Evolutionary conservation across 176 grass and related monocot species (phyloP).

Genomic region (Oryza glaberrima): DNA sequence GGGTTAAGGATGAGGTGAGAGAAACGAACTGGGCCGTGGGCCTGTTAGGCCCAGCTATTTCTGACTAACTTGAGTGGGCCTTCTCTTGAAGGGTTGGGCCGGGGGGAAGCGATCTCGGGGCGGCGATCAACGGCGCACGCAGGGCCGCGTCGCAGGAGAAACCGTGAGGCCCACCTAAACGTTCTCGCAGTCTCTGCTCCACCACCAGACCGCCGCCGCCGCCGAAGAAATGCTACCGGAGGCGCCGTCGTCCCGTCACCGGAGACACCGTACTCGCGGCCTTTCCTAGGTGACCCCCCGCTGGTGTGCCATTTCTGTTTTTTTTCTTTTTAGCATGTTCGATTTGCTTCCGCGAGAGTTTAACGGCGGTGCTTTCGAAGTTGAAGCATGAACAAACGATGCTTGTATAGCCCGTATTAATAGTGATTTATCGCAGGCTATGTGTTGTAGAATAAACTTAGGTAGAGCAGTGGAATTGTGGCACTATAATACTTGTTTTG

Average conservation of each 20-base stretch:
- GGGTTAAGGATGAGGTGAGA: background rate
- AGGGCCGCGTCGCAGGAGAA: background rate
- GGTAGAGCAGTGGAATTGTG: background rate
- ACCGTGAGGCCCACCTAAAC: background rate
- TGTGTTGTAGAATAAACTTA: background rate
- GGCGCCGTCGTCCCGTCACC: no score
- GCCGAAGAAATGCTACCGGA: background rate
- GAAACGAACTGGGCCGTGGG: background rate
- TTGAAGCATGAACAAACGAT: background rate
- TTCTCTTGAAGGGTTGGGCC: background rate
- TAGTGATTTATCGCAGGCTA: background rate
- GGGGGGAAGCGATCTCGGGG: background rate
- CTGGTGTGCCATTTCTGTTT: background rate
- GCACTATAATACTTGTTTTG: conserved; percentile 6
- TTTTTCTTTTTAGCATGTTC: background rate
- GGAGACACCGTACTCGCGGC: background rate
- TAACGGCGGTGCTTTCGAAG: background rate
- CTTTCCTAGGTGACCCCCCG: background rate
- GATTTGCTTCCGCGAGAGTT: background rate
- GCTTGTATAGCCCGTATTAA: background rate
- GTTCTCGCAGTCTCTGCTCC: no score
- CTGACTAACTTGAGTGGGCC: background rate
- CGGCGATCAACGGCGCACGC: background rate
- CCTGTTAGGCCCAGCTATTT: background rate
- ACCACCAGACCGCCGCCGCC: no score